These are phyloP conservation scores for Wickerhamomyces ciferrii DNA, from an alignment of 805 yeast species.

Conservation along the genomic window DNA sequence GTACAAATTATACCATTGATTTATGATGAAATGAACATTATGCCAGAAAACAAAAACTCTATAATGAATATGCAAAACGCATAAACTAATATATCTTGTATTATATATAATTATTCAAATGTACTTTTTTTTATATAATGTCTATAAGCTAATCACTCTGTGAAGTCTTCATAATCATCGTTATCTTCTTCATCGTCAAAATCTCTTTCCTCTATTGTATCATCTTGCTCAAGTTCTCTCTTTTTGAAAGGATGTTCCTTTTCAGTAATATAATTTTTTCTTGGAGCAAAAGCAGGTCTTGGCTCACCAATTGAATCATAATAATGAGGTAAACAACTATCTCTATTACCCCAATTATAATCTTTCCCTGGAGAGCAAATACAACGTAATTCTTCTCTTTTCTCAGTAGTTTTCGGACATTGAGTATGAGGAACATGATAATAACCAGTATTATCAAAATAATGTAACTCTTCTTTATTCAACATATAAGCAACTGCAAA, in stretches of 20 bases:
- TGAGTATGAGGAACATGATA: slow-evolving; percentile 55
- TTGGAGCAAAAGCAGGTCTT: slow-evolving; percentile 17
- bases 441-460: slow-evolving; percentile 73
- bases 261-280: not conserved
- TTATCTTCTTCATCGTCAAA: not conserved
- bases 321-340: slow-evolving; percentile 20
- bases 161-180: not conserved
- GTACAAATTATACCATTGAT: too few species aligned
- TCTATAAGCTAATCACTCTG: not conserved
- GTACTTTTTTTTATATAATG: not conserved
- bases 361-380: slow-evolving; percentile 36
- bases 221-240: too few species aligned
- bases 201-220: too few species aligned
- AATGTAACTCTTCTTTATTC: slow-evolving; percentile 54
- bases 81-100: too few species aligned
- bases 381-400: slow-evolving; percentile 42
- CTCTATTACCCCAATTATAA: slow-evolving; percentile 20
- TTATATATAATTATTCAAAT: too few species aligned
- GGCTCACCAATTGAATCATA: slow-evolving; percentile 10
- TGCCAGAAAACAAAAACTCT: too few species aligned
- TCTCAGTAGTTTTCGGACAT: slow-evolving; percentile 47
- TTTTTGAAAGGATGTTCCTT: not conserved
- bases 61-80: too few species aligned
- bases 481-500: slow-evolving; percentile 63
- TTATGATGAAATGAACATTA: too few species aligned